These are phyloP conservation scores for Antarctomyces pellizariae DNA, from an alignment of 495 filamentous ascomycete species.

Conservation along the genomic window DNA sequence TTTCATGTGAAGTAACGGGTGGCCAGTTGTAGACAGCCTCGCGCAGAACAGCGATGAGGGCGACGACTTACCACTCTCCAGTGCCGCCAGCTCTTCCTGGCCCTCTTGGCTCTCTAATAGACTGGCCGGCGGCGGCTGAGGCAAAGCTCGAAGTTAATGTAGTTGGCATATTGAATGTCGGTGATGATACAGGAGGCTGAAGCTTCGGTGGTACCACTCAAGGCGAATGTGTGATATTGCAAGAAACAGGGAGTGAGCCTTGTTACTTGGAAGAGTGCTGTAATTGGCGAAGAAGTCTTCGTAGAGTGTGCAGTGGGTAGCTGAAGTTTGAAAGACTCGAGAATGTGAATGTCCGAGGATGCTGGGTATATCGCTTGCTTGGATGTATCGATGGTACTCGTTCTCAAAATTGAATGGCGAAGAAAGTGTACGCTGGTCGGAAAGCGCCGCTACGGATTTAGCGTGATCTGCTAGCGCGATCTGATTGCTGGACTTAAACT, in stretches of 20 bases:
- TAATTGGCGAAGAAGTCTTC: neutral
- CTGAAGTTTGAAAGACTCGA: neutral
- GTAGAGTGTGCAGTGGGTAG: constrained; percentile 1
- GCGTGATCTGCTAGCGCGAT: too few species aligned
- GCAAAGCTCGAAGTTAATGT: constrained; percentile 67
- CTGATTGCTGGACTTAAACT: too few species aligned
- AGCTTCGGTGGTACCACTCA: constrained; percentile 4
- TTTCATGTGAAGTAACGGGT: constrained; percentile 1
- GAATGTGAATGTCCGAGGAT: too few species aligned
- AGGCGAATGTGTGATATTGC: neutral
- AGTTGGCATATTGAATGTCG: constrained; percentile 34
- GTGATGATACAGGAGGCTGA: constrained; percentile 1
- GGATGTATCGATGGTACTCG: too few species aligned
- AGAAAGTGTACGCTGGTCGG: too few species aligned
- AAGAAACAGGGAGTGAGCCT: constrained; percentile 6
- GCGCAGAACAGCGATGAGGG: constrained; percentile 1
- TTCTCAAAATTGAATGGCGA: too few species aligned
- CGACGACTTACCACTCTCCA: constrained; percentile 30
- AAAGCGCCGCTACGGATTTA: too few species aligned
- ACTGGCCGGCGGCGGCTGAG: constrained; percentile 55
- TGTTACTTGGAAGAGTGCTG: neutral
- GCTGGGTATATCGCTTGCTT: too few species aligned
- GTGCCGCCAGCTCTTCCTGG: constrained; percentile 27
- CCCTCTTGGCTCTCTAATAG: constrained; percentile 25
- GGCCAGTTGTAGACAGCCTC: constrained; percentile 10